Base-by-base conservation (phyloP, 2,329 filamentous ascomycete genomes). In the Trichoderma sp. region DNA sequence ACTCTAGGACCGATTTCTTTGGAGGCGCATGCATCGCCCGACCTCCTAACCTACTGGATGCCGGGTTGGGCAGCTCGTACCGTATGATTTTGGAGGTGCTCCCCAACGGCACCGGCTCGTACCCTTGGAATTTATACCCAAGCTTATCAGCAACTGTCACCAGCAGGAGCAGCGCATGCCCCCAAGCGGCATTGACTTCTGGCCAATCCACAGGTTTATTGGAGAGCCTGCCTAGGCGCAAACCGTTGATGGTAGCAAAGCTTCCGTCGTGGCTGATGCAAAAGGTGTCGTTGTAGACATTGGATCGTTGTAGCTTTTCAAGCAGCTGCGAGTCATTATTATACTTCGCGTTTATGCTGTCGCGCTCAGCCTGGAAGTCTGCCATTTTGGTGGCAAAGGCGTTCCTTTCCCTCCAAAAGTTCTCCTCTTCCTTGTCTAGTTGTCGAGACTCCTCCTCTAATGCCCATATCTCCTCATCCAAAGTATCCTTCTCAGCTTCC, bases 171-270 rank as follows among this genome's bases (percentile, higher is more conserved):
- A 97, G 88, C 3, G 96, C 94, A 78, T 98, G 95, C 5, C 96
- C 96, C 95, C 95, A 98, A n/a, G 96, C 96, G 2, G 96, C 96
- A 79, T 99, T 99, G 79, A 99, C 98, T 82, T 99, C 96, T n/a
- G 94, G 89, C 96, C 96, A 99, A 80, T 98, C 96, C 28, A 99
- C 96, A 2, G 94, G 93, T 66, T 93, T 93, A 73, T 91, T 91
- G 0, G 93, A 91, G n/a, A 97, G 84, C 58, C 95, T 90, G 34
- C 96, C 96, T 1, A 99, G 88, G 3, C 96, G 91, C 28, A 99
- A 85, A 6, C 95, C 94, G 80, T 99, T 99, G 81, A 99, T 99
- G 3, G 97, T 99, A 6, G 95, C 96, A 82, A 98, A 99, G 75
- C 92, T 93, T 57, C 96, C 96, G 80, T 99, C 96, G 80, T 98